Percentiles rank a stretch among this genome's conserved stretches.
Evolutionary conservation across 768 basidiomycete genomes (phyloP).

Genomic region (Tulasnella sp.): DNA sequence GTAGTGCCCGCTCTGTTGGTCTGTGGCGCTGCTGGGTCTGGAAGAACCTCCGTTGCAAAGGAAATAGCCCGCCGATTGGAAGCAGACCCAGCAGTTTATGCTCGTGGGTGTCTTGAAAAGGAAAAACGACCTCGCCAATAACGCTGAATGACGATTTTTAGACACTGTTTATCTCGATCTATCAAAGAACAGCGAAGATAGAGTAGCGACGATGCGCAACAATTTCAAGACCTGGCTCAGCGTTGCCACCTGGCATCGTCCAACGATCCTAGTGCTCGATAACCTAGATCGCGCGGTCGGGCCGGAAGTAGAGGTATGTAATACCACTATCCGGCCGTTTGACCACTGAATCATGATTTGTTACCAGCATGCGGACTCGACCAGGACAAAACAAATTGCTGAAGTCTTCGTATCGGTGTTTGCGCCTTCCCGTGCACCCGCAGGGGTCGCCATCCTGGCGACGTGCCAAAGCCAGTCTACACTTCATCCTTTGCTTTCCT

Average conservation of each 20-base stretch:
- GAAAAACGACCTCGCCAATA: not conserved
- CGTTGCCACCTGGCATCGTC: conserved; percentile 74
- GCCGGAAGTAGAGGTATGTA: conserved; percentile 79
- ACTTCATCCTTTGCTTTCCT: conserved; percentile 72
- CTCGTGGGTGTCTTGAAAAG: conserved; percentile 58
- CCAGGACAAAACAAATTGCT: conserved; percentile 75
- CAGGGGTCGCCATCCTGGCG: conserved; percentile 73
- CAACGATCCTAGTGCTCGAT: conserved; percentile 83
- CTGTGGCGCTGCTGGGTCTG: conserved; percentile 76
- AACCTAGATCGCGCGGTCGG: conserved; percentile 80
- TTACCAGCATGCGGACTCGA: conserved; percentile 78
- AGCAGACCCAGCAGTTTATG: conserved; percentile 59
- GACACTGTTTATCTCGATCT: conserved; percentile 81
- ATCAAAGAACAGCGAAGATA: conserved; percentile 64
- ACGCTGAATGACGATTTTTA: conserved; percentile 42
- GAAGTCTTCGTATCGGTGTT: conserved; percentile 74
- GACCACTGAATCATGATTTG: not conserved
- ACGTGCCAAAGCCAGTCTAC: conserved; percentile 69
- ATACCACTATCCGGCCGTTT: not conserved
- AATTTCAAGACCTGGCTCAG: conserved; percentile 77
- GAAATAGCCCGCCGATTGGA: conserved; percentile 65
- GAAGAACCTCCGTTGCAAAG: conserved; percentile 78
- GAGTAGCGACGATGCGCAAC: conserved; percentile 62
- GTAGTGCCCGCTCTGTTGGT: conserved; percentile 72
- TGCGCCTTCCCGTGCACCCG: conserved; percentile 57